Percentiles rank a stretch among this genome's conserved stretches.
phyloP scores from a whole-genome alignment of 2,329 filamentous ascomycete genomes.

The Penicillium rolfsii region DNA sequence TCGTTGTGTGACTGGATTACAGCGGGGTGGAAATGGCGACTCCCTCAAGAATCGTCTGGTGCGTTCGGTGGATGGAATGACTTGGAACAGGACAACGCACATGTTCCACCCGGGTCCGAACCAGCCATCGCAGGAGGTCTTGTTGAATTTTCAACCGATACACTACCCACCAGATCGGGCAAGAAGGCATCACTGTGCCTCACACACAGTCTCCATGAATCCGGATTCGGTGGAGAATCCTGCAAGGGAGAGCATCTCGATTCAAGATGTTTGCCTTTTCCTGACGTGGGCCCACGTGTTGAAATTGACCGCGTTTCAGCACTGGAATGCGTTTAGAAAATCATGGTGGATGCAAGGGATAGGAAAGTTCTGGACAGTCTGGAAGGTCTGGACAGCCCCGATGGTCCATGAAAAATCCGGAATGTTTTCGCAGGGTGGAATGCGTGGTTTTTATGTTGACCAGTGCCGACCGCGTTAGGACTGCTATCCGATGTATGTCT shows the following conservation, averaged over 20 bases:
- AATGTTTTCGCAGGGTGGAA: slow-evolving; percentile 4
- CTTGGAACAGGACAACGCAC: slow-evolving; percentile 19
- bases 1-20: slow-evolving; percentile 29
- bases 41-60: slow-evolving; percentile 18
- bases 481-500: not conserved
- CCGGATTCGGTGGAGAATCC: slow-evolving; percentile 43
- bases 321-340: slow-evolving; percentile 5
- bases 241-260: slow-evolving; percentile 58
- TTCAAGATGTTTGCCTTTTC: slow-evolving; percentile 48
- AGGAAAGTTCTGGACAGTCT: not conserved
- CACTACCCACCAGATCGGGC: slow-evolving; percentile 16
- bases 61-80: slow-evolving; percentile 17
- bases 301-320: slow-evolving; percentile 14
- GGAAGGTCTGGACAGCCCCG: not conserved
- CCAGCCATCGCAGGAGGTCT: slow-evolving; percentile 25
- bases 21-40: slow-evolving; percentile 14
- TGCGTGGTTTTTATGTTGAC: not conserved
- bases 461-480: not conserved
- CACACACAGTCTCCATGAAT: slow-evolving; percentile 56
- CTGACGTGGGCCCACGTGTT: slow-evolving; percentile 19
- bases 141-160: slow-evolving; percentile 28
- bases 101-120: slow-evolving; percentile 17
- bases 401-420: not conserved
- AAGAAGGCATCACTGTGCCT: slow-evolving; percentile 39
- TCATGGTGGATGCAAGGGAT: slow-evolving; percentile 4